Conservation (phyloP, 2,329 filamentous ascomycete species). For the Stagonosporopsis cucurbitacearum region DNA sequence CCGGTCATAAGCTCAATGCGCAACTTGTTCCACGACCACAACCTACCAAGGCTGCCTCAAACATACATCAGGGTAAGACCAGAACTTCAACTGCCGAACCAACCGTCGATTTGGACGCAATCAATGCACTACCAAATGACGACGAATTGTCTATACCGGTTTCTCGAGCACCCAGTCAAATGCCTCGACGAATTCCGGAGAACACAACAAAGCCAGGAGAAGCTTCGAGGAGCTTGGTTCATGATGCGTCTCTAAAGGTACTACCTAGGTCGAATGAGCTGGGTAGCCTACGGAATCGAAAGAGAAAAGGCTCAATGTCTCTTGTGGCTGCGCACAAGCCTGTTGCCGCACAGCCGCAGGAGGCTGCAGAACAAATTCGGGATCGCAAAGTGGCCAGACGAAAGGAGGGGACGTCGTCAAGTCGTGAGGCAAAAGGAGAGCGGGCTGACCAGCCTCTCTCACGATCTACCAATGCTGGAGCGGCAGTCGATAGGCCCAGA, state of each 20-base stretch:
- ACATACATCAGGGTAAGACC: constrained; percentile 12
- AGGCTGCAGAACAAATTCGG: constrained; percentile 21
- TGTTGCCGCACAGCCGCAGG: constrained; percentile 9
- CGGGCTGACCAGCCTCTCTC: neutral
- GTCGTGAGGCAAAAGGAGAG: constrained; percentile 6
- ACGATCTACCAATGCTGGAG: neutral
- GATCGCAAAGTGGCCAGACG: constrained; percentile 40
- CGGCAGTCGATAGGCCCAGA: constrained; percentile 33
- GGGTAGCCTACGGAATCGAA: constrained; percentile 40
- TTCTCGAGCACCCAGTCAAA: constrained; percentile 18
- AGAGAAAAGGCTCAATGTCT: constrained; percentile 33
- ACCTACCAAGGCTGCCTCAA: neutral
- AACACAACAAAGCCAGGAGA: constrained; percentile 17
- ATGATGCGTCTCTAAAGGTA: constrained; percentile 13
- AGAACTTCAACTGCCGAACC: constrained; percentile 12
- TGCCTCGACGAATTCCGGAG: constrained; percentile 20
- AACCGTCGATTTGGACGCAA: constrained; percentile 23
- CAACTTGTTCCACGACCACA: neutral
- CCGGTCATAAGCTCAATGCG: constrained; percentile 17
- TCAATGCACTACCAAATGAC: constrained; percentile 38
- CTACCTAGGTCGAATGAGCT: constrained; percentile 38
- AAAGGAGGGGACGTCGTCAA: constrained; percentile 26
- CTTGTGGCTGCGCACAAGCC: constrained; percentile 22
- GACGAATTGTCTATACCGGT: constrained; percentile 30
- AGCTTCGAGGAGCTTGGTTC: neutral